phyloP scores from a whole-genome alignment of 306 rosid genomes.

The Lablab purpureus region DNA sequence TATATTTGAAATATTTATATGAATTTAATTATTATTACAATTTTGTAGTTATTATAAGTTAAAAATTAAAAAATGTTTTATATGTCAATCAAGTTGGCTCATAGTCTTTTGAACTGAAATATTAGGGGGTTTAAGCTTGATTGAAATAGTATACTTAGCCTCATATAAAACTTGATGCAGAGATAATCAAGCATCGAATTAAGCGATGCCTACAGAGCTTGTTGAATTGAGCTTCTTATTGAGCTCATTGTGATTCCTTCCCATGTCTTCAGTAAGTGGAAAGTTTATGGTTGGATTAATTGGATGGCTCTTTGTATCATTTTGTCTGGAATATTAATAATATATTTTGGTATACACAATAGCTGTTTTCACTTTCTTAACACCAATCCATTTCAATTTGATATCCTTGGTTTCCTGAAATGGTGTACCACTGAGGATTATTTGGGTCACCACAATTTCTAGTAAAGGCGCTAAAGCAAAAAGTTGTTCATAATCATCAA shows the following conservation, averaged over 20 bases:
- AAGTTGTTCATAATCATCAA: not conserved
- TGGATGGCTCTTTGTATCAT: slow-evolving; percentile 27
- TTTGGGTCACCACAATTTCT: slow-evolving; percentile 25
- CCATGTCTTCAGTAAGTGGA: slow-evolving; percentile 4
- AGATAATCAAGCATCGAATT: not conserved
- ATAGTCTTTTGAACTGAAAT: slow-evolving; percentile 17
- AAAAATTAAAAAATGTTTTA: not conserved
- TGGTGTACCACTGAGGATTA: slow-evolving; percentile 19
- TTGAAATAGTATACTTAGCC: slow-evolving; percentile 2
- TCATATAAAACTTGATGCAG: slow-evolving; percentile 6
- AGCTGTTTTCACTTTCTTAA: slow-evolving; percentile 5
- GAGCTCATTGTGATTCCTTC: slow-evolving; percentile 1
- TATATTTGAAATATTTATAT: not conserved
- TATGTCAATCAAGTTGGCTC: slow-evolving; percentile 13
- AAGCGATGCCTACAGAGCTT: not conserved
- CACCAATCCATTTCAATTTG: slow-evolving; percentile 16
- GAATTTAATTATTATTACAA: not conserved
- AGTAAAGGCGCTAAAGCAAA: slow-evolving; percentile 11
- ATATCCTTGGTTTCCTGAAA: slow-evolving; percentile 30
- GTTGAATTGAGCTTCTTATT: slow-evolving; percentile 4
- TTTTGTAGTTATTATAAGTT: not conserved
- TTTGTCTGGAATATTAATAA: slow-evolving; percentile 17
- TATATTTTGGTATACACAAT: not conserved
- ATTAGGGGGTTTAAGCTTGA: slow-evolving; percentile 1
- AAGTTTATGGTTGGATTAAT: not conserved